Conservation (phyloP, 2,329 filamentous ascomycete species). For the Aspergillus fijiensis region DNA sequence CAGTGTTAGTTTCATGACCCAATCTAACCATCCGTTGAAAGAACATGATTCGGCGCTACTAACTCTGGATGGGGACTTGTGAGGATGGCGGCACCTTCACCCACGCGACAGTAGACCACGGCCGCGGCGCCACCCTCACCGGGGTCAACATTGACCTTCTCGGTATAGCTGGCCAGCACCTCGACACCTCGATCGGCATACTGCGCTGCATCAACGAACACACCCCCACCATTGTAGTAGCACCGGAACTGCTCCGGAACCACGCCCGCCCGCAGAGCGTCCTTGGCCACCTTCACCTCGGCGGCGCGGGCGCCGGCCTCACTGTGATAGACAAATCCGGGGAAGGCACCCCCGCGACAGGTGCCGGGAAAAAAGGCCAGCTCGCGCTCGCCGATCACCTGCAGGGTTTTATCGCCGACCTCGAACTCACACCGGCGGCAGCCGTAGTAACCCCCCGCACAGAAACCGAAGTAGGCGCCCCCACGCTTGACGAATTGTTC, state of each 20-base stretch:
- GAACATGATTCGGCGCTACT: slow-evolving; percentile 30
- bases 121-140: slow-evolving; percentile 69
- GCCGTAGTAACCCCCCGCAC: slow-evolving; percentile 92
- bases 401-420: slow-evolving; percentile 74
- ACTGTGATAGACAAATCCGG: slow-evolving; percentile 85
- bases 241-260: slow-evolving; percentile 65
- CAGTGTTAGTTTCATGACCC: not conserved
- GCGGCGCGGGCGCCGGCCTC: slow-evolving; percentile 79
- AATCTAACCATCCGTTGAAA: slow-evolving; percentile 9
- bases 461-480: slow-evolving; percentile 85
- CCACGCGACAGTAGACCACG: slow-evolving; percentile 78
- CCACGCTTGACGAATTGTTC: slow-evolving; percentile 80
- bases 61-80: slow-evolving; percentile 93
- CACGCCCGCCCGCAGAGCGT: slow-evolving; percentile 54
- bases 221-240: slow-evolving; percentile 93
- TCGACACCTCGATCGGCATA: slow-evolving; percentile 67
- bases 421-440: slow-evolving; percentile 84
- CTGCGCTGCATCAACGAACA: slow-evolving; percentile 77
- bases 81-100: slow-evolving; percentile 74
- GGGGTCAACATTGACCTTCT: slow-evolving; percentile 72
- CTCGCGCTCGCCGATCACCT: slow-evolving; percentile 83
- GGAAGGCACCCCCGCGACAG: slow-evolving; percentile 82
- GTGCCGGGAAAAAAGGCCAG: slow-evolving; percentile 83
- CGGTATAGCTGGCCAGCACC: slow-evolving; percentile 76
- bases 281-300: slow-evolving; percentile 63